Conservation (phyloP, 148 eudicot species). For the Chenopodium berlandieri region DNA sequence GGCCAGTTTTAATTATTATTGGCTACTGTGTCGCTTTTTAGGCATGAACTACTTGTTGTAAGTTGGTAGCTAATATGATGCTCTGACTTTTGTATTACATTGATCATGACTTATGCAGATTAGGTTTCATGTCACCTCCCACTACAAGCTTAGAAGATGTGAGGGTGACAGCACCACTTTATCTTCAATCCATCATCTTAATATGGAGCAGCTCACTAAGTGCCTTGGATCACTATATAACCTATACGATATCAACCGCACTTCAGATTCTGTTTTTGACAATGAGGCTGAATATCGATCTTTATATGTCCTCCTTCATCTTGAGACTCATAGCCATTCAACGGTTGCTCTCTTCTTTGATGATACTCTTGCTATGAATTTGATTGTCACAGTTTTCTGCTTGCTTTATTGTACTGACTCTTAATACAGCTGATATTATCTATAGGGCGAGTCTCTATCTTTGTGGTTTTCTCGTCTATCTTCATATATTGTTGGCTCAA, state of each 20-base stretch:
- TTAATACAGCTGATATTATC: slow-evolving; percentile 15
- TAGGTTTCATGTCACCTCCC: slow-evolving; percentile 71
- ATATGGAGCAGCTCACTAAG: slow-evolving; percentile 86
- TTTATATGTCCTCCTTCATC: slow-evolving; percentile 77
- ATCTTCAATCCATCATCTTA: slow-evolving; percentile 66
- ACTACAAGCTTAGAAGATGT: slow-evolving; percentile 66
- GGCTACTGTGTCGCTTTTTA: neutral
- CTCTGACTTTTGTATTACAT: neutral
- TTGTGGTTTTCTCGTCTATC: slow-evolving; percentile 69
- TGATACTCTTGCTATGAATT: neutral
- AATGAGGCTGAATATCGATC: slow-evolving; percentile 88
- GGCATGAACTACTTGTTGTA: neutral
- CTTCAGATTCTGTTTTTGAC: slow-evolving; percentile 34
- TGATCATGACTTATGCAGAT: slow-evolving; percentile 42
- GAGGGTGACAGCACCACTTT: slow-evolving; percentile 35
- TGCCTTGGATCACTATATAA: slow-evolving; percentile 59
- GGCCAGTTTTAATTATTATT: no score
- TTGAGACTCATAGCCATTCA: slow-evolving; percentile 55
- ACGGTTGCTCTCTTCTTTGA: slow-evolving; percentile 36
- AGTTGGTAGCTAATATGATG: neutral
- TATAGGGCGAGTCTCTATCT: slow-evolving; percentile 73
- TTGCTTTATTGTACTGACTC: slow-evolving; percentile 9
- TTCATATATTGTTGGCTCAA: slow-evolving; percentile 51
- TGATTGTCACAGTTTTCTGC: slow-evolving; percentile 7
- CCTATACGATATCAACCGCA: slow-evolving; percentile 67